Base-by-base conservation (phyloP, 1,284 basidiomycete species). In the Leccinum insolens region DNA sequence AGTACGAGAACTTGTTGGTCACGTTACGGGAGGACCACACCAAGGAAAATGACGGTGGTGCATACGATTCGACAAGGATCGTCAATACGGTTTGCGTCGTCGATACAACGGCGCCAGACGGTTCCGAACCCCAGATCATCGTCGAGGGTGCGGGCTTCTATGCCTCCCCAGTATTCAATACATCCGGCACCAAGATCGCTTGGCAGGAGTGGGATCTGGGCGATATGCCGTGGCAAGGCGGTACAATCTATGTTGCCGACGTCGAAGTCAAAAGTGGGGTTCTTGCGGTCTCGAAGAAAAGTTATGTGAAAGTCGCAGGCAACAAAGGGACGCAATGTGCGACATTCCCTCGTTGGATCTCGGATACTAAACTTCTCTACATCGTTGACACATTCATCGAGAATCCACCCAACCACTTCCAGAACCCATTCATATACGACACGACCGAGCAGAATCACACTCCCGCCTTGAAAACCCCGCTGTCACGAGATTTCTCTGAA, bases 201-300 rank as follows among this genome's bases (percentile, higher is more conserved):
- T 95, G 89, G 88, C 81, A 88, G 62, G 82, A 89, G 70, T 94
- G 92, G 92, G 79, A 77, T 68, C 87, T 89, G 69, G 92, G 92
- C 0, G 87, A 91, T 74, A 94, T 94, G 92, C 91, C 92, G n/a
- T 94, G 90, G 89, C 87, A 92, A 72, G 88, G 87, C 25, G 83
- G 85, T 0, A 82, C 88, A 70, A 78, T 93, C 31, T 82, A 84
- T 71, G 78, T 89, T 34, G 89, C 85, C 2, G 78, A 82, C n/a
- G 71, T 85, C 20, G n/a, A 39, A 31, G 31, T 25, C 22, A 12
- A 14, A 28, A 2, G 7, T 2, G 22, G 22, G 7, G 14, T 22
- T 25, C 22, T 57, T 25, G 5, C 22, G 14, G 55, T 57, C 55
- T 57, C 55, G 12, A 14, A 14, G n/a, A 14, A 14, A 20, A 15